Evolutionary conservation across 148 eudicot genomes (phyloP), one percentile per base, ranked within the genome.

Genomic region (Chenopodium album): DNA sequence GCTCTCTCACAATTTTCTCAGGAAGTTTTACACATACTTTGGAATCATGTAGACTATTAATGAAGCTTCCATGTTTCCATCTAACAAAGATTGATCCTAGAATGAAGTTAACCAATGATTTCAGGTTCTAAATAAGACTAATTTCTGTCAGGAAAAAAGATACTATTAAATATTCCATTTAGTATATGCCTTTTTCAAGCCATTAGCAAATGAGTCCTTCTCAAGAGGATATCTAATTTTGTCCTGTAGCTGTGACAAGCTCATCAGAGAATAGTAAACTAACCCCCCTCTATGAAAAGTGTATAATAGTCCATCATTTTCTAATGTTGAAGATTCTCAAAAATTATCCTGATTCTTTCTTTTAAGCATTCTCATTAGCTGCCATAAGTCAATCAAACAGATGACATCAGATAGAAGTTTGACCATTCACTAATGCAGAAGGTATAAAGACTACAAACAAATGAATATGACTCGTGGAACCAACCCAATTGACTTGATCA

Each of bases 231-330:
- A 60, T 26, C 50, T 20, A 62, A 50, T 79, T 12, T 32, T 79
- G 73, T 62, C 81, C 74, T 68, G 75, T 50, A 74, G 70, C 67
- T 80, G 70, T 62, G 28, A 62, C n/a, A 64, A 59, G 76, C 56
- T 71, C 59, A 80, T 72, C 77, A 72, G 16, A 14, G 77, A 80
- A 71, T 71, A 80, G 22, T 59, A 14, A 71, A 80, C 23, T 80
- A 80, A 37, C 1, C 73, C 70, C 52, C 34, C 23, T 56, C 62
- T 17, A 56, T 50, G 54, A 50, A 50, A 50, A 50, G 54, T 14
- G 3, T 9, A 13, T 50, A 11, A 9, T 50, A 50, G 12, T 50
- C 54, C 44, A 56, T 10, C 23, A 54, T 10, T 54, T 70, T 72
- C 69, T 60, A 60, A 34, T 76, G 68, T 22, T 17, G 23, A 70